Base-by-base conservation (phyloP, 352 stramenopile species). In the Phytopythium ostracodes region DNA sequence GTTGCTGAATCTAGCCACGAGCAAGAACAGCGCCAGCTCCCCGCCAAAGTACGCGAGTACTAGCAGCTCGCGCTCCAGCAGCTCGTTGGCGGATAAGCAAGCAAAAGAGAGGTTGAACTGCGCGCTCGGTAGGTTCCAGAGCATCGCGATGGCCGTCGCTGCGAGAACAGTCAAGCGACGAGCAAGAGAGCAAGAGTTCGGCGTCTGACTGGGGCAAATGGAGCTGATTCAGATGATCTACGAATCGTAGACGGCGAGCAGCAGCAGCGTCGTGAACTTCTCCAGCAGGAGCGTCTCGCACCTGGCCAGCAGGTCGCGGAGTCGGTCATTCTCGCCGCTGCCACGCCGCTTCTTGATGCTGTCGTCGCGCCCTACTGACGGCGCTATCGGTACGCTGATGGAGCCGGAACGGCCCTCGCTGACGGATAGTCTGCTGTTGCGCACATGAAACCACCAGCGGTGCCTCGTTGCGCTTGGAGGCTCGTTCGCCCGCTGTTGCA, bases 281-380 rank as follows among this genome's bases (percentile, higher is more conserved):
- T 54, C 47, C 11, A 54, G 47, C 27, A 54, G 24, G 24, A 54
- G 47, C 22, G 20, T n/a, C 27, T 54, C 47, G 27, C 47, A 54
- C 6, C 22, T 54, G 24, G n/a, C 20, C 9, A 54, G 11, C 20
- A 18, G 22, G 17, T 54, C 24, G 8, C 47, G 47, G 2, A 54
- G 47, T 12, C 47, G 47, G 2, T 22, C 10, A 12, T 6, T 54
- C 47, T 54, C 25, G 22, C 47, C 25, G 14, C 27, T 54, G 47
- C 47, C 24, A 5, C 47, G 24, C 47, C 47, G 47, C 47, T 54
- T 54, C 8, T 54, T 54, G 47, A 31, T 35, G 24, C 47, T 33
- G 47, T 15, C 20, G 42, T 15, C 18, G 29, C 7, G 29, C 7
- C 29, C 29, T 3, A 11, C 8, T 4, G 15, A 11, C 36, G 36